phyloP scores from a whole-genome alignment of 371 early-diverging fungal genomes.

The Quaeritorhiza haematococci region DNA sequence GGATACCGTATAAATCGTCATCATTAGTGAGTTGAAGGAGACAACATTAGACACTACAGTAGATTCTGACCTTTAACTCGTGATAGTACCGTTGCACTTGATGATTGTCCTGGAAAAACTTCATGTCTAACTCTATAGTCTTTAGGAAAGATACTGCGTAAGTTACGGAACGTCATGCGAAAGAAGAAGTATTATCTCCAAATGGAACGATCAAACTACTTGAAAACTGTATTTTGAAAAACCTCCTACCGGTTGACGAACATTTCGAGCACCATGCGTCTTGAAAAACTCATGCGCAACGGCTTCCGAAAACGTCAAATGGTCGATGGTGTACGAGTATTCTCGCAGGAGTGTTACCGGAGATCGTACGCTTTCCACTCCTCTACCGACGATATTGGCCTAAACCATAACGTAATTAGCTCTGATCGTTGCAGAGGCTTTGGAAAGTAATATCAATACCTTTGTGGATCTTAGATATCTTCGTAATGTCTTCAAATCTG shows the following conservation, averaged over 20 bases:
- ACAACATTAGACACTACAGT: background rate
- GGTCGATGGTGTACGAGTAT: constrained; percentile 76
- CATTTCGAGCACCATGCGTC: constrained; percentile 27
- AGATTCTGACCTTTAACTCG: constrained; percentile 30
- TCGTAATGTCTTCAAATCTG: constrained; percentile 67
- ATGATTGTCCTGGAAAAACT: constrained; percentile 26
- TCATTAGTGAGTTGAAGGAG: background rate
- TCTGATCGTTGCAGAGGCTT: background rate
- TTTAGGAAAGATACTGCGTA: constrained; percentile 1
- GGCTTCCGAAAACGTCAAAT: constrained; percentile 74
- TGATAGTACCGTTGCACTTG: constrained; percentile 37
- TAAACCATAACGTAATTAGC: constrained; percentile 6
- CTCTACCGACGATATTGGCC: constrained; percentile 68
- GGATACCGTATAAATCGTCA: no score
- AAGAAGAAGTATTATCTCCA: background rate
- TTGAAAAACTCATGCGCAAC: constrained; percentile 64
- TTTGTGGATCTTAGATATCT: constrained; percentile 38
- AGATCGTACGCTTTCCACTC: constrained; percentile 85
- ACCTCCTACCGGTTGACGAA: background rate
- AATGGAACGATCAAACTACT: background rate
- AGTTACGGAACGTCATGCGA: background rate
- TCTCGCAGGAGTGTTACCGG: constrained; percentile 77
- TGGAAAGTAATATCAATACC: constrained; percentile 12
- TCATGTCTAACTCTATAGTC: constrained; percentile 26
- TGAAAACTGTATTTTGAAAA: background rate